Base-by-base conservation (phyloP, 1,139 yeast species). In the Geotrichum aggregatum region DNA sequence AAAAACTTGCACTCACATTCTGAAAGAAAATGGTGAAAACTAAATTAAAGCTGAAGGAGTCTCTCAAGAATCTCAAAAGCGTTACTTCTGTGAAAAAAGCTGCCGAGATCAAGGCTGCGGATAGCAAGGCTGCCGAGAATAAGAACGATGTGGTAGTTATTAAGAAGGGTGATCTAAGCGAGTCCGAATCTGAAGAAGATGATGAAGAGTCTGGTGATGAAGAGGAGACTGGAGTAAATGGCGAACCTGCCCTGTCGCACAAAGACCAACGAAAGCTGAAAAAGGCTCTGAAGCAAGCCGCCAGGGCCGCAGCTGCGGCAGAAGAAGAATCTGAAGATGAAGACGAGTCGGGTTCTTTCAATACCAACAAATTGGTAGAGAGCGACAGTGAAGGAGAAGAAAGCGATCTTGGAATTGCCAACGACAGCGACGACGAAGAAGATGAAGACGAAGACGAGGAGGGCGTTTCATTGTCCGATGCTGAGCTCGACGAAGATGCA, bases 401-500 rank as follows among this genome's bases (percentile, higher is more conserved):
- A 2, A 50, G 45, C 4, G 62, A 62, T 14, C 45, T 43, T 30
- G 63, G 56, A 31, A 49, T 57, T 21, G 66, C 58, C 16, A 66
- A 59, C 19, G 64, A 57, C 8, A 64, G 55, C 13, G 63, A 58
- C 5, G 62, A 59, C 1, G 66, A 63, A 3, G 66, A 60, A 2
- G 63, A 66, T 7, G 67, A 63, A 10, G 67, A 58, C 1, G 67
- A 63, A 4, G 72, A 65, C 7, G 82, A 78, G 56, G 84, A 79
- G 50, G 76, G 79, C 22, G 80, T 82, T 46, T 73, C 68, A 43
- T 59, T 70, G 36, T 64, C 72, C n/a, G 73, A 81, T 50, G 79
- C 83, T 0, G 85, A 81, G 54, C 94, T 83, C 39, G 95, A 85
- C 63, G 84, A 87, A 3, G 95, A 87, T 64, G 94, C 94, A 14